Evolutionary conservation across 2,329 filamentous ascomycete species (phyloP).

Genomic region (Epichloe sibirici): DNA sequence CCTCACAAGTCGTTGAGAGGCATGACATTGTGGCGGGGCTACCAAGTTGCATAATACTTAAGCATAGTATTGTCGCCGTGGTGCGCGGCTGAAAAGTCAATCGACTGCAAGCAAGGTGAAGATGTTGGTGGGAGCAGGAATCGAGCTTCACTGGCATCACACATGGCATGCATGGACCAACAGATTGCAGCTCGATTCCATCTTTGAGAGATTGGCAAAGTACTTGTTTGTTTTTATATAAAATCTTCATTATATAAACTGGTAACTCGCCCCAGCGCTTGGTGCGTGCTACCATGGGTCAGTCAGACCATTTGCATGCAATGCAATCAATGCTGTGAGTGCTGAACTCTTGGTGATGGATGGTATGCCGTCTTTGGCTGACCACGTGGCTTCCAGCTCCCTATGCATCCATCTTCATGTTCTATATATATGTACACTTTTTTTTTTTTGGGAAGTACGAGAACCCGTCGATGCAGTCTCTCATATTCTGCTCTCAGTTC

Average conservation of each 20-base stretch:
- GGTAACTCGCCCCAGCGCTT: conserved; percentile 10
- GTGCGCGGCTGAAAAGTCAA: neutral
- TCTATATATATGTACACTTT: neutral
- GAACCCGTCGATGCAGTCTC: neutral
- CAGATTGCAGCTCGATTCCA: too few species aligned
- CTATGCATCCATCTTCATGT: neutral
- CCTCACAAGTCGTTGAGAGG: neutral
- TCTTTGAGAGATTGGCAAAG: neutral
- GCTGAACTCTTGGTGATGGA: neutral
- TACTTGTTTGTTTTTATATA: neutral
- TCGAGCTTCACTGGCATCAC: too few species aligned
- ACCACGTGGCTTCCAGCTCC: neutral
- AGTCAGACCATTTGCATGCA: neutral
- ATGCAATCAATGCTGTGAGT: neutral
- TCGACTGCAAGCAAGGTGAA: neutral
- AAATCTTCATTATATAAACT: neutral
- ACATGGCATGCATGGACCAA: too few species aligned
- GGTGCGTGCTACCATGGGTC: conserved; percentile 7
- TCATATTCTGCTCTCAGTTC: neutral
- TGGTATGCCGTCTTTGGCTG: neutral
- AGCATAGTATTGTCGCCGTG: neutral
- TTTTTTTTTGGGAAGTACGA: neutral
- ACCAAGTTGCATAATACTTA: neutral
- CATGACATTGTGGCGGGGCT: neutral
- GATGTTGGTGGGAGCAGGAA: too few species aligned